phyloP scores from a whole-genome alignment of 2,329 filamentous ascomycete genomes.

The Byssochlamys sp. region DNA sequence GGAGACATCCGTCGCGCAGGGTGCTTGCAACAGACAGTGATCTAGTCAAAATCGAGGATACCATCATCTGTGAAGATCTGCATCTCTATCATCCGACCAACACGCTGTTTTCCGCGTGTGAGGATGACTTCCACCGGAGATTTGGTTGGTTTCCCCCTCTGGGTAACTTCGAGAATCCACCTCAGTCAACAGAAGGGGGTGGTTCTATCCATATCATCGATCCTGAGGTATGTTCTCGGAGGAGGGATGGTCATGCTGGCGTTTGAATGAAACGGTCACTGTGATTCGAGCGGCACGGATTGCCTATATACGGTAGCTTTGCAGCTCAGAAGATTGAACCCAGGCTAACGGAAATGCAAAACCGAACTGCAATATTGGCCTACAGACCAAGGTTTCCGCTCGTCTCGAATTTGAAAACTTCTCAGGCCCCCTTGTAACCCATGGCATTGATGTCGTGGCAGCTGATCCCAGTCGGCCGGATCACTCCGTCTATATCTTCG shows the following conservation, averaged over 20 bases:
- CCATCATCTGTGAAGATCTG: constrained; percentile 51
- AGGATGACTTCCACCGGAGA: constrained; percentile 34
- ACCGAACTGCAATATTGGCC: background rate
- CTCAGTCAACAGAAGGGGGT: constrained; percentile 5
- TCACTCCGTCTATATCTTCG: constrained; percentile 49
- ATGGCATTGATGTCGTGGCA: constrained; percentile 52
- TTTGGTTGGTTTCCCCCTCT: constrained; percentile 47
- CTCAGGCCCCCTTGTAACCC: constrained; percentile 45
- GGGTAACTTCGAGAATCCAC: constrained; percentile 32
- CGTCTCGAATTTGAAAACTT: constrained; percentile 45
- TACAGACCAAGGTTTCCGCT: constrained; percentile 38
- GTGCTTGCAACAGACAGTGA: constrained; percentile 8
- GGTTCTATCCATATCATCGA: constrained; percentile 43
- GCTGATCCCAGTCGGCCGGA: constrained; percentile 34
- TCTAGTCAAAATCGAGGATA: constrained; percentile 41
- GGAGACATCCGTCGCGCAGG: background rate
- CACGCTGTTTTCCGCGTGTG: constrained; percentile 49
- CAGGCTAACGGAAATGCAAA: background rate
- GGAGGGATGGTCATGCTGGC: background rate
- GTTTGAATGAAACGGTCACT: background rate
- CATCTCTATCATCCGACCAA: constrained; percentile 44
- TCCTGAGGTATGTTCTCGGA: constrained; percentile 35
- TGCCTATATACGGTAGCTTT: background rate
- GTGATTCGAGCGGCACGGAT: background rate
- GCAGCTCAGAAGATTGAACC: background rate